Conservation (phyloP, 352 stramenopile species). For the Achlya hypogyna region DNA sequence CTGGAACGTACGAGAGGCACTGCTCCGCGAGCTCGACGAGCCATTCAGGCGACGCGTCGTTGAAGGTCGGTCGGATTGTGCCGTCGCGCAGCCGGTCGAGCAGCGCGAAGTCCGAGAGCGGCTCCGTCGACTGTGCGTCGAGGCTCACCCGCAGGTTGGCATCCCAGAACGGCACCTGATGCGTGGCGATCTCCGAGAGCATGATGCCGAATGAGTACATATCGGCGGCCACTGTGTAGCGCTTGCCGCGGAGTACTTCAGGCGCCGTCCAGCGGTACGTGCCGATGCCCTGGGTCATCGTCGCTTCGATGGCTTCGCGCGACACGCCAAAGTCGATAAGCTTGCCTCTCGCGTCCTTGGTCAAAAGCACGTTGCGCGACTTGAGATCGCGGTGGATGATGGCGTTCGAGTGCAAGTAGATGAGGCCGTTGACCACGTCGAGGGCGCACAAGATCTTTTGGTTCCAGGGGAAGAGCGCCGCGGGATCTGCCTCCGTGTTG, state of each 20-base stretch:
- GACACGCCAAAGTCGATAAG: slow-evolving; percentile 25
- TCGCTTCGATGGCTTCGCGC: slow-evolving; percentile 7
- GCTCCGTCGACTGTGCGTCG: neutral
- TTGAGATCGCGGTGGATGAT: slow-evolving; percentile 27
- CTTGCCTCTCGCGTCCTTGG: slow-evolving; percentile 24
- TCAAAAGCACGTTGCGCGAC: slow-evolving; percentile 26
- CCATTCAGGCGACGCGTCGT: neutral
- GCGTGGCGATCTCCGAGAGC: slow-evolving; percentile 16
- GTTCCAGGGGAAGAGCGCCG: slow-evolving; percentile 16
- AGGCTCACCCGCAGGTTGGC: neutral
- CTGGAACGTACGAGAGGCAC: neutral
- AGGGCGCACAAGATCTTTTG: slow-evolving; percentile 26
- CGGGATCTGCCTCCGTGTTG: slow-evolving; percentile 12
- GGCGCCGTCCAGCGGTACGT: slow-evolving; percentile 17
- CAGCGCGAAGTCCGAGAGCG: slow-evolving; percentile 11
- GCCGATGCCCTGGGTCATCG: slow-evolving; percentile 14
- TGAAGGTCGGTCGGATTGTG: neutral
- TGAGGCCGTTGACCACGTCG: slow-evolving; percentile 27
- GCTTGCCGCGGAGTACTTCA: slow-evolving; percentile 16
- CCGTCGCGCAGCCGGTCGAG: slow-evolving; percentile 15
- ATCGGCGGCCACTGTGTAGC: slow-evolving; percentile 15
- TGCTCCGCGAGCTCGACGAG: slow-evolving; percentile 1
- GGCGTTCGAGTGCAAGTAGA: slow-evolving; percentile 27
- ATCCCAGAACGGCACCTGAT: slow-evolving; percentile 9
- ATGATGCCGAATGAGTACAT: slow-evolving; percentile 21